Base-by-base conservation (phyloP, 495 filamentous ascomycete genomes). In the Hyphodiscus hymeniophilus region DNA sequence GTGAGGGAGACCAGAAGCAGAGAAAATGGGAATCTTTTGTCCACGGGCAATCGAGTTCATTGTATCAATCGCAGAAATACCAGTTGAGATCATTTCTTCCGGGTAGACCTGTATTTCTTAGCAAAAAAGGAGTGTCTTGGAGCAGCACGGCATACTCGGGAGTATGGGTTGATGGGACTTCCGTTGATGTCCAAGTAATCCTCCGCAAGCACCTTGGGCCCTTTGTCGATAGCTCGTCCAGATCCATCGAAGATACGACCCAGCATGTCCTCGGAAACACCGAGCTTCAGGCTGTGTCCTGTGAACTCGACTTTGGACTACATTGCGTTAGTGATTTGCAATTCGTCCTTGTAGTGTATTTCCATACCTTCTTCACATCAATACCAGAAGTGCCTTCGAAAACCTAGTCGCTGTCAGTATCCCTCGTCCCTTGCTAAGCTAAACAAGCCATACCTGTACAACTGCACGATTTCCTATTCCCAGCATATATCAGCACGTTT, bases 11-110 rank as follows among this genome's bases (percentile, higher is more conserved):
- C 94, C 94, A 44, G 94, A 82, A 38, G 94, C 89, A 6, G 94
- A 97, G 81, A 99, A 99, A 62, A 99, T 99, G 46, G 94, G 94
- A 54, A 99, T 99, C 76, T 99, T 99, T 69, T 99, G 94, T 50
- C 94, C 94, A 75, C 94, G 89, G 55, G 94, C 92, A 66, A 99
- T 91, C 50, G 94, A 97, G 79, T 99, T 99, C 94, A 99, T 99
- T 34, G 91, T 96, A 66, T 99, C 94, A 60, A 99, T 99, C 60
- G 94, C 90, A 48, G 89, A 95, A 64, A 99, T 99, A 79, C 94
- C 94, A 47, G 94, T 99, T 8, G 91, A 89, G 59, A 99, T 97
- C 89, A 99, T 99, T 69, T 99, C 94, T 73, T 97, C 91, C 64
- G 94, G 94, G 63, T 99, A 99, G 36, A 94, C 86, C 87, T 92